Conservation (phyloP, 2,329 filamentous ascomycete species). For the Byssochlamys sp. region DNA sequence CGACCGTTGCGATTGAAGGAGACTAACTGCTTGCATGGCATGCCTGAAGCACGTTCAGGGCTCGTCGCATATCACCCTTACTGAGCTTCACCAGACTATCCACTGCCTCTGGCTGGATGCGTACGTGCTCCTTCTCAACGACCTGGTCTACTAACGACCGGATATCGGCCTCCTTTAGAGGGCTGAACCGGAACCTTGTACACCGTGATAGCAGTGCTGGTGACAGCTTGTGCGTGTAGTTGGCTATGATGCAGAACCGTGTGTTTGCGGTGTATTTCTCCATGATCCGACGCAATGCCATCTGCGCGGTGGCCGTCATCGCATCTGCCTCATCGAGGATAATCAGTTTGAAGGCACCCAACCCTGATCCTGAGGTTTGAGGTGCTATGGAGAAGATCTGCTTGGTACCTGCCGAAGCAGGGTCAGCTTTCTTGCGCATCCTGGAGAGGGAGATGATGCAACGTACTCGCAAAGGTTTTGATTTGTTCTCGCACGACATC, state of each 20-base stretch:
- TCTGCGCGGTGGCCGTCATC: constrained; percentile 97
- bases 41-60: constrained; percentile 88
- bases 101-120: constrained; percentile 69
- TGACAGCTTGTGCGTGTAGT: constrained; percentile 96
- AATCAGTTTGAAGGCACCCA: constrained; percentile 86
- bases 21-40: constrained; percentile 80
- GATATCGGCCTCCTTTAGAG: constrained; percentile 81
- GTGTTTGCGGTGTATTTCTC: constrained; percentile 98
- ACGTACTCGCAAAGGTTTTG: constrained; percentile 83
- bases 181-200: constrained; percentile 89
- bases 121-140: constrained; percentile 74
- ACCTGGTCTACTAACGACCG: constrained; percentile 77
- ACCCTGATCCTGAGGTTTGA: constrained; percentile 35
- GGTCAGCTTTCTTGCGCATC: background rate
- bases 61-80: constrained; percentile 91
- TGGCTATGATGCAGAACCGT: constrained; percentile 94
- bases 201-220: constrained; percentile 86
- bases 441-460: background rate
- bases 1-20: background rate
- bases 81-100: constrained; percentile 77
- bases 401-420: constrained; percentile 53
- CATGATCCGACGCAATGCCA: constrained; percentile 95
- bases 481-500: constrained; percentile 97
- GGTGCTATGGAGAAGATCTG: constrained; percentile 76
- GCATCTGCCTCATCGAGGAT: constrained; percentile 98